Percentiles rank a stretch among this genome's conserved stretches.
These are phyloP conservation scores for Ophiostoma pallidulum DNA, from an alignment of 2,329 filamentous ascomycete genomes.

Conservation along the genomic window DNA sequence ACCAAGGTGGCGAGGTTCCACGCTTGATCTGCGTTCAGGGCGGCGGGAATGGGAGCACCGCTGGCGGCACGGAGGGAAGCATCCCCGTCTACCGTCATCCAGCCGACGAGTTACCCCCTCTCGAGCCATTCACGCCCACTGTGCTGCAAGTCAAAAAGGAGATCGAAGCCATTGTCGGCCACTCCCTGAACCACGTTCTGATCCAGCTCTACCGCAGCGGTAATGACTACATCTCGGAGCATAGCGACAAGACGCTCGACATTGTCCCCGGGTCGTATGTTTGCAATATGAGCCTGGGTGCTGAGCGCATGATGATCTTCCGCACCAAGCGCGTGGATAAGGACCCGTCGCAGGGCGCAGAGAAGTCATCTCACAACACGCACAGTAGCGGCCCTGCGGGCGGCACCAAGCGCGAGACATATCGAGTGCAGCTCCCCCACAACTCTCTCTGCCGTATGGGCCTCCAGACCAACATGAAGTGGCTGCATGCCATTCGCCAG, in stretches of 20 bases:
- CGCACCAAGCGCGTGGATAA: slow-evolving; percentile 62
- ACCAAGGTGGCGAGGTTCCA: slow-evolving; percentile 84
- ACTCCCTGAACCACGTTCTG: slow-evolving; percentile 79
- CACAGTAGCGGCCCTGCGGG: neutral
- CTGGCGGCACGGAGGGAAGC: slow-evolving; percentile 57
- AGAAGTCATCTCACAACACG: slow-evolving; percentile 8
- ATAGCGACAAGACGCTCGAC: slow-evolving; percentile 94
- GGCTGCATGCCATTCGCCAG: slow-evolving; percentile 85
- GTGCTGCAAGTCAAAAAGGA: slow-evolving; percentile 58
- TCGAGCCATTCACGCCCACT: slow-evolving; percentile 64
- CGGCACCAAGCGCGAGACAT: slow-evolving; percentile 41
- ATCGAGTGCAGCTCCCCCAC: slow-evolving; percentile 69
- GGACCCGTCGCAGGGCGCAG: slow-evolving; percentile 23
- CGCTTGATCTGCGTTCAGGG: slow-evolving; percentile 87
- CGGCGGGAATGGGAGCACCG: too few relatives aligned
- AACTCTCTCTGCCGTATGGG: slow-evolving; percentile 84
- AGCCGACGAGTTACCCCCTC: slow-evolving; percentile 72
- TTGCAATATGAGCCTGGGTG: slow-evolving; percentile 88
- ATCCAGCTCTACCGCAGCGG: slow-evolving; percentile 91
- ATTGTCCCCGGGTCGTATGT: slow-evolving; percentile 74
- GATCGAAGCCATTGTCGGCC: slow-evolving; percentile 65
- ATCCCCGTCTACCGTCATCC: slow-evolving; percentile 94
- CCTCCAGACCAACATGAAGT: slow-evolving; percentile 68
- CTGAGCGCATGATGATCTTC: slow-evolving; percentile 80
- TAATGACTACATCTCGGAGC: slow-evolving; percentile 87